Base-by-base conservation (phyloP, 371 early-diverging fungal species). In the Mucor plumbeus region DNA sequence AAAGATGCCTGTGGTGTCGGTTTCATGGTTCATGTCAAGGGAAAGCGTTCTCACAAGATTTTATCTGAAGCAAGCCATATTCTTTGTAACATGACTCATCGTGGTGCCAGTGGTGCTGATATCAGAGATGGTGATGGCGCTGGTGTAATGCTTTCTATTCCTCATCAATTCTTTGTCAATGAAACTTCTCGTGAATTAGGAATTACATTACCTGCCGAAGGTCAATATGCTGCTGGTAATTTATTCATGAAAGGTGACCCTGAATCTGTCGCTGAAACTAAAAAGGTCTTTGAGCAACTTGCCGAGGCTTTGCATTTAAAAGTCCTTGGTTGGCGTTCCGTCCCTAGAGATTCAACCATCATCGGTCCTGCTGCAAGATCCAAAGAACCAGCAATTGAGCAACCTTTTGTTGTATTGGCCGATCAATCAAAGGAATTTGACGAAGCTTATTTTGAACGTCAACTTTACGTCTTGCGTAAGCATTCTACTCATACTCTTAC, bases 1-100 rank as follows among this genome's bases (percentile, higher is more conserved):
- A 94, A 94, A 69, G 97, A 97, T 75, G 88, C 96, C 9, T 98
- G 98, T 78, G 98, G 98, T 82, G 98, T 98, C 63, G 98, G 98
- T 3, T 98, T 98, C 75, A 92, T 96, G 70, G 93, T 94, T 57
- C 91, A 94, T 78, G 94, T 98, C 81, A 93, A 95, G 73, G 93
- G 92, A 63, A 72, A 79, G 9, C 75, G 90, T 38, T 90, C 92
- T n/a, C 95, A 98, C 88, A 86, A 89, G 75, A 92, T 97, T 61
- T 84, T 97, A 54, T 88, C 85, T 60, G 94, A 97, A 80, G 96
- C 97, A 13, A 85, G 88, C 67, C 77, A 82, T 74, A 87, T 98
- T 69, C 91, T 98, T 34, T 95, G 96, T 85, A 97, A 96, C 82
- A 97, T 98, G 98, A 95, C 95, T 59, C 98, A 98, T 81, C 90